phyloP scores from a whole-genome alignment of 495 filamentous ascomycete species.

The Xylaria flabelliformis region DNA sequence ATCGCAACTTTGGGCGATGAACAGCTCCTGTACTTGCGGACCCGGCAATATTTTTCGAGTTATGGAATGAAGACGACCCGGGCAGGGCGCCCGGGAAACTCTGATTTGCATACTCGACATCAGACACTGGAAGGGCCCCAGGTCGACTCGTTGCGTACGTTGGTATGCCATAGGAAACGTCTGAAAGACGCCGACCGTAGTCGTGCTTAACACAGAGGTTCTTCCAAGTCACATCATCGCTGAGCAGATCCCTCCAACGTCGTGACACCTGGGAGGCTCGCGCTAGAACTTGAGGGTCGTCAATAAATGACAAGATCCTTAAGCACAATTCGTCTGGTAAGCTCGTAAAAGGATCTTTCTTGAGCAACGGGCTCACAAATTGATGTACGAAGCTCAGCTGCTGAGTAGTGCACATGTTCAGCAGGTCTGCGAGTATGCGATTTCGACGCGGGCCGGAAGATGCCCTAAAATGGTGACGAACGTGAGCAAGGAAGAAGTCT shows the following conservation, averaged over 20 bases:
- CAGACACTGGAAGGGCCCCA: constrained; percentile 37
- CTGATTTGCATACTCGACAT: constrained; percentile 39
- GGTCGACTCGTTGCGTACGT: constrained; percentile 33
- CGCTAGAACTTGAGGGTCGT: constrained; percentile 90
- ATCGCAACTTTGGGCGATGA: constrained; percentile 56
- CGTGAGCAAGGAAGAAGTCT: constrained; percentile 55
- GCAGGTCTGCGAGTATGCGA: constrained; percentile 76
- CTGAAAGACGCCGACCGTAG: constrained; percentile 68
- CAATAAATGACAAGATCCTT: constrained; percentile 88
- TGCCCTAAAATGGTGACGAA: constrained; percentile 59
- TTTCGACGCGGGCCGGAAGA: constrained; percentile 58
- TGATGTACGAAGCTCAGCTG: constrained; percentile 94
- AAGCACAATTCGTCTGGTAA: constrained; percentile 93
- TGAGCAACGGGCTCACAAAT: constrained; percentile 87
- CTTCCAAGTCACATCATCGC: constrained; percentile 98
- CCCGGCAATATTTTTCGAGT: constrained; percentile 50
- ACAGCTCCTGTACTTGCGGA: constrained; percentile 32
- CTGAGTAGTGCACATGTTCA: constrained; percentile 92
- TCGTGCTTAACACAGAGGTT: constrained; percentile 92
- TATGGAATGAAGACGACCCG: constrained; percentile 35
- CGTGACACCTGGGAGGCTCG: constrained; percentile 91
- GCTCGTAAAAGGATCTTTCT: constrained; percentile 91
- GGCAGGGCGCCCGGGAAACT: constrained; percentile 48
- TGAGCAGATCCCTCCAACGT: constrained; percentile 89
- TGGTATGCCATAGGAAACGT: constrained; percentile 45